These are phyloP conservation scores for Aspergillus texensis DNA, from an alignment of 2,329 filamentous ascomycete species.

Conservation along the genomic window DNA sequence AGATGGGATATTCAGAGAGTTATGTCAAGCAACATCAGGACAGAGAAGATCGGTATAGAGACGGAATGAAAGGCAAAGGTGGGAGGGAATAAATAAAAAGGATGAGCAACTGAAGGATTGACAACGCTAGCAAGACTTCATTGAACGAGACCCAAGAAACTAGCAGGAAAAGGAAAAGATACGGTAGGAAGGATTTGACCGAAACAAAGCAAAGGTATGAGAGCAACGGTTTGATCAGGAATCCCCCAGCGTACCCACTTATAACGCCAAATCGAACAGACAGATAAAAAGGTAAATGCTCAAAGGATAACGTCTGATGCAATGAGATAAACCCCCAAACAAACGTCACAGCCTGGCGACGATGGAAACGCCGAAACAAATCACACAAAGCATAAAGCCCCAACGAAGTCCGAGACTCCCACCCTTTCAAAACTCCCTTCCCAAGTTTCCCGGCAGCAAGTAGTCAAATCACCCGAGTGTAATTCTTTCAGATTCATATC, in stretches of 20 bases:
- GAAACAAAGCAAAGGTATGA: conserved; percentile 2
- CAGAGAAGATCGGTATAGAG: conserved; percentile 1
- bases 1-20: not conserved
- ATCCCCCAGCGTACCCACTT: not conserved
- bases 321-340: not conserved
- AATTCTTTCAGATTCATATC: conserved; percentile 3
- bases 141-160: not conserved
- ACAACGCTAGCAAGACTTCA: conserved; percentile 5
- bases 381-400: not conserved
- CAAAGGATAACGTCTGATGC: not conserved
- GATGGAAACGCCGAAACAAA: not conserved
- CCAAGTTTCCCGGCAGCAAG: not conserved
- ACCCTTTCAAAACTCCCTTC: conserved; percentile 1
- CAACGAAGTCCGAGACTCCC: not conserved
- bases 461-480: not conserved
- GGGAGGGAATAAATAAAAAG: not conserved
- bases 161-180: not conserved
- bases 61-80: not conserved
- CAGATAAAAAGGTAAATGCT: not conserved
- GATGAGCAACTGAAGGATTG: not conserved
- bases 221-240: not conserved
- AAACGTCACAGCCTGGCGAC: conserved; percentile 4
- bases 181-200: not conserved
- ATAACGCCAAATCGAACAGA: conserved; percentile 1
- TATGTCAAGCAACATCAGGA: conserved; percentile 1